phyloP scores from a whole-genome alignment of 2,329 filamentous ascomycete species.

The Penicillium sumatraense region DNA sequence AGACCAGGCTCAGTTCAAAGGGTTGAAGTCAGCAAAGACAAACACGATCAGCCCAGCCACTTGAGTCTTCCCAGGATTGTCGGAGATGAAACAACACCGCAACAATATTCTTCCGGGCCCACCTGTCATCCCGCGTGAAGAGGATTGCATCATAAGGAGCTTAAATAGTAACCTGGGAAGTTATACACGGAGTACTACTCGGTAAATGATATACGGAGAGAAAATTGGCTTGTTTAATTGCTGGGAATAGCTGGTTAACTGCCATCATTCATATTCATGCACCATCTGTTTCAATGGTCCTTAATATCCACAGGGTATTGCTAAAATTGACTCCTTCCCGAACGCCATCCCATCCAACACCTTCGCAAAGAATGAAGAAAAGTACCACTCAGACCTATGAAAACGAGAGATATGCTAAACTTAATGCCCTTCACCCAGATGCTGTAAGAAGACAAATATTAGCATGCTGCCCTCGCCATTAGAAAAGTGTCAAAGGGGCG shows the following conservation, averaged over 20 bases:
- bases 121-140: conserved; percentile 21
- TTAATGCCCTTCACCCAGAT: conserved; percentile 44
- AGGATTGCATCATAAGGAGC: conserved; percentile 18
- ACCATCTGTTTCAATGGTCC: conserved; percentile 4
- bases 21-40: conserved; percentile 17
- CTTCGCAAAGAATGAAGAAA: conserved; percentile 1
- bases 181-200: not conserved
- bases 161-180: too few species aligned
- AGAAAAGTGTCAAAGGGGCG: not conserved
- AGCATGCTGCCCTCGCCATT: conserved; percentile 14
- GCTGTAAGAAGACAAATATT: conserved; percentile 30
- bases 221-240: too few species aligned
- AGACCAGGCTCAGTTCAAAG: conserved; percentile 7
- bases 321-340: conserved; percentile 10
- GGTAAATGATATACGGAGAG: too few species aligned
- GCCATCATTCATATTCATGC: conserved; percentile 11
- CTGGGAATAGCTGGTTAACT: too few species aligned
- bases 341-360: conserved; percentile 25
- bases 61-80: conserved; percentile 1
- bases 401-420: conserved; percentile 3
- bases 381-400: not conserved
- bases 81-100: conserved; percentile 26
- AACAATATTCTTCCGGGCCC: conserved; percentile 34
- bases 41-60: conserved; percentile 16
- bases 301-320: conserved; percentile 28